phyloP scores from a whole-genome alignment of 345 rosid genomes.

The Cardiospermum halicacabum region DNA sequence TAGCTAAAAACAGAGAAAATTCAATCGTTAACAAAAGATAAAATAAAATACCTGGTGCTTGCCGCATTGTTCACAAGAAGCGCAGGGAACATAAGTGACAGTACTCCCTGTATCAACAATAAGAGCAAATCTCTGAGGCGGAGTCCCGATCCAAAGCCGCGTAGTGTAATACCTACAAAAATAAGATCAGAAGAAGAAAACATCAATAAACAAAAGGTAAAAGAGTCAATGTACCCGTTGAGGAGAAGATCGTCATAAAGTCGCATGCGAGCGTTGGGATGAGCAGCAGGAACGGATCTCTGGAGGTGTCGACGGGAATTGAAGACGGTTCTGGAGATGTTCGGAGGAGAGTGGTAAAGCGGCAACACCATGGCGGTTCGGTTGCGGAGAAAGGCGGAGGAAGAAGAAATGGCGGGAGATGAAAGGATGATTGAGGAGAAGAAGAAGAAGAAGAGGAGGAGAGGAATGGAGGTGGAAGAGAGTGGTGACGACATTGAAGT shows the following conservation, averaged over 20 bases:
- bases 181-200: neutral
- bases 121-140: conserved; percentile 84
- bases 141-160: conserved; percentile 90
- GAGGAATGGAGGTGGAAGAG: conserved; percentile 12
- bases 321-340: conserved; percentile 31
- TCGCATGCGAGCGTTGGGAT: conserved; percentile 68
- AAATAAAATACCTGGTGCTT: conserved; percentile 55
- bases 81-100: conserved; percentile 87
- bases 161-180: conserved; percentile 72
- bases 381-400: conserved; percentile 20
- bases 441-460: conserved; percentile 15
- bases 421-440: conserved; percentile 21
- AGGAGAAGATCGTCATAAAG: conserved; percentile 93
- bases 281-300: conserved; percentile 35
- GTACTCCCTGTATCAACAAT: conserved; percentile 92
- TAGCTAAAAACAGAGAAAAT: neutral
- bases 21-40: neutral
- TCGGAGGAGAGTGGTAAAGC: conserved; percentile 46
- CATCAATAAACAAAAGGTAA: neutral
- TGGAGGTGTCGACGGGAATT: conserved; percentile 51
- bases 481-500: conserved; percentile 27
- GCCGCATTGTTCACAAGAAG: conserved; percentile 78
- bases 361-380: conserved; percentile 65
- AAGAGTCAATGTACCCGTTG: conserved; percentile 48
- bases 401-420: conserved; percentile 24